A percentile compares a stretch with the other conserved stretches of the same genome.
These are phyloP conservation scores for Thamnidium elegans DNA, from an alignment of 192 early-diverging fungal genomes.

Conservation along the genomic window DNA sequence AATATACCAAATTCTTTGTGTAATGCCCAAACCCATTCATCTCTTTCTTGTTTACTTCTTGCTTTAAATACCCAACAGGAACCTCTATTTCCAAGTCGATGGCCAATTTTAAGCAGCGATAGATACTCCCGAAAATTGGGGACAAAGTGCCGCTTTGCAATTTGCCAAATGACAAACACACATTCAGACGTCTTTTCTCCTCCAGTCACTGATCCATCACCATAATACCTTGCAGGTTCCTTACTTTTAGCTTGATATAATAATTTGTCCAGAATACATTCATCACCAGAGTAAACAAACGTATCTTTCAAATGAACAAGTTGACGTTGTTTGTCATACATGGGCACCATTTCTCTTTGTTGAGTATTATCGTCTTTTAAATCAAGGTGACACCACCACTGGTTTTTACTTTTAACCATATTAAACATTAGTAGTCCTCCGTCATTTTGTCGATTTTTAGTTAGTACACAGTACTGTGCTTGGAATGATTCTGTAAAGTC, in stretches of 20 bases:
- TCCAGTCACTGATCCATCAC: background rate
- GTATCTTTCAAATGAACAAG: background rate
- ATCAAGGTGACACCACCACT: background rate
- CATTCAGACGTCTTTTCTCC: background rate
- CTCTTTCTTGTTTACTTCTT: constrained; percentile 11
- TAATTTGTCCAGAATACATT: constrained; percentile 1
- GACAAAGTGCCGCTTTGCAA: constrained; percentile 1
- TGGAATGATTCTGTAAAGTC: too few species aligned
- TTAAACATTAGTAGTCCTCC: constrained; percentile 7
- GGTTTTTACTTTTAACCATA: background rate
- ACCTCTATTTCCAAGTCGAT: background rate
- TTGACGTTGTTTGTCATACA: background rate
- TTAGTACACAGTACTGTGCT: constrained; percentile 2
- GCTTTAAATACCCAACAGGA: constrained; percentile 12
- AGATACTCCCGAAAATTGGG: background rate
- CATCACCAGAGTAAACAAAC: constrained; percentile 1
- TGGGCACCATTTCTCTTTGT: background rate
- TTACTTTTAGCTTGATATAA: background rate
- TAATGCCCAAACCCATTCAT: constrained; percentile 17
- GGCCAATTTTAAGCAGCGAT: background rate
- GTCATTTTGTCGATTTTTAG: background rate
- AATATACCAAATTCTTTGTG: constrained; percentile 1
- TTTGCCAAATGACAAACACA: constrained; percentile 13
- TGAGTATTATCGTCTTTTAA: too few species aligned
- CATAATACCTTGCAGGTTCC: background rate